Conservation (phyloP, 192 early-diverging fungal genomes). For the Piromyces finnis region DNA sequence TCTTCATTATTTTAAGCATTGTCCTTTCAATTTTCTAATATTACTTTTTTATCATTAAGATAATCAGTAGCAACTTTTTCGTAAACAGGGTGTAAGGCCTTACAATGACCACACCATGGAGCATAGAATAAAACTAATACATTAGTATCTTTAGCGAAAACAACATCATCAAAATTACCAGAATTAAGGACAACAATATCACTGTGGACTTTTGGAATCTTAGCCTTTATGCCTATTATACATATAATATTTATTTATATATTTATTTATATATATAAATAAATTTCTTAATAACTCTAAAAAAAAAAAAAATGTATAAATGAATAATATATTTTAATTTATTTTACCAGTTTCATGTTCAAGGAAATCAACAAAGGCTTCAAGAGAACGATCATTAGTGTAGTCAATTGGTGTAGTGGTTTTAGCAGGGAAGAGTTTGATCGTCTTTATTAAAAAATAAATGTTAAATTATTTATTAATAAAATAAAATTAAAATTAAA, state of each 20-base stretch:
- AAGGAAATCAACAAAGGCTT: slow-evolving; percentile 55
- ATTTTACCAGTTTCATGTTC: slow-evolving; percentile 54
- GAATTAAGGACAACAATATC: slow-evolving; percentile 50
- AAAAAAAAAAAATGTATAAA: too few relatives aligned
- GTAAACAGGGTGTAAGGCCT: slow-evolving; percentile 54
- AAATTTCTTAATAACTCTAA: background rate
- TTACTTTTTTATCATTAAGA: slow-evolving; percentile 53
- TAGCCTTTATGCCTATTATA: slow-evolving; percentile 25
- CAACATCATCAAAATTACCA: slow-evolving; percentile 57
- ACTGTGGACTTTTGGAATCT: slow-evolving; percentile 49
- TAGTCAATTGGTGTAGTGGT: slow-evolving; percentile 60
- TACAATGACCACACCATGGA: slow-evolving; percentile 45
- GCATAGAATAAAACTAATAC: slow-evolving; percentile 88
- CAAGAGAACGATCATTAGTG: slow-evolving; percentile 62
- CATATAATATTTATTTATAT: background rate
- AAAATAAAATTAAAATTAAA: too few relatives aligned
- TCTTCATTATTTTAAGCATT: too few relatives aligned
- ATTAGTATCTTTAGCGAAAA: slow-evolving; percentile 45
- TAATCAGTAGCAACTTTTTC: slow-evolving; percentile 73
- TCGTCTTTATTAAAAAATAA: background rate
- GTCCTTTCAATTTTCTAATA: too few relatives aligned
- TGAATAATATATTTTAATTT: too few relatives aligned
- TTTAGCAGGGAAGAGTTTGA: slow-evolving; percentile 47
- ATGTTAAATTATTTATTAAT: background rate
- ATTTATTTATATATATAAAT: background rate